Conservation (phyloP, 768 basidiomycete species). For the Lactarius deliciosus region DNA sequence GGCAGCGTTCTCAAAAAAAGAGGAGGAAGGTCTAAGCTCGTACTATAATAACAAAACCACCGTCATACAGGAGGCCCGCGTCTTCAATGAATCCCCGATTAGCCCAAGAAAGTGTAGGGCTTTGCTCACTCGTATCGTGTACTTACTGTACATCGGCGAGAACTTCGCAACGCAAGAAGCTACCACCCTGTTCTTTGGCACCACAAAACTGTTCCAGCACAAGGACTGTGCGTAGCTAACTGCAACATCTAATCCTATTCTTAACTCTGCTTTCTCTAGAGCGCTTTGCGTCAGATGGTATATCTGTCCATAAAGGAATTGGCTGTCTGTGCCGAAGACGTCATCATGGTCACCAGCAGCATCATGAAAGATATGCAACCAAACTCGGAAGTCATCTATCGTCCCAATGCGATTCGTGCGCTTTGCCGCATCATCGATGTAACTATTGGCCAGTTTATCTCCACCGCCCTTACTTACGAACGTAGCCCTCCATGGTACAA, state of each 20-base stretch:
- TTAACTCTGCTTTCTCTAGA: conserved; percentile 46
- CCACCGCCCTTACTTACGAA: conserved; percentile 19
- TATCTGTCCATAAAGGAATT: conserved; percentile 99
- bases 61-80: conserved; percentile 95
- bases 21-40: conserved; percentile 92
- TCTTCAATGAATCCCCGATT: conserved; percentile 99
- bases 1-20: conserved; percentile 90
- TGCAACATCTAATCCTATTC: background rate
- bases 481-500: conserved; percentile 98
- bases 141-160: conserved; percentile 95
- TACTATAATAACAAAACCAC: conserved; percentile 98
- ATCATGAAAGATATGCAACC: conserved; percentile 99
- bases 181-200: conserved; percentile 97
- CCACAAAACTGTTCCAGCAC: conserved; percentile 98
- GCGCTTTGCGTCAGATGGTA: conserved; percentile 94
- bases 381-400: conserved; percentile 96
- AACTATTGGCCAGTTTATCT: conserved; percentile 4
- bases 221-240: conserved; percentile 80
- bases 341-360: conserved; percentile 98
- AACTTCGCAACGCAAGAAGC: conserved; percentile 94
- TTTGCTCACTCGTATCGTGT: conserved; percentile 93
- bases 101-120: conserved; percentile 96
- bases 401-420: conserved; percentile 96
- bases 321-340: conserved; percentile 93
- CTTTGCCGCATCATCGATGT: conserved; percentile 97